phyloP scores from a whole-genome alignment of 768 basidiomycete species.

The Leccinum olivaceopallidum region DNA sequence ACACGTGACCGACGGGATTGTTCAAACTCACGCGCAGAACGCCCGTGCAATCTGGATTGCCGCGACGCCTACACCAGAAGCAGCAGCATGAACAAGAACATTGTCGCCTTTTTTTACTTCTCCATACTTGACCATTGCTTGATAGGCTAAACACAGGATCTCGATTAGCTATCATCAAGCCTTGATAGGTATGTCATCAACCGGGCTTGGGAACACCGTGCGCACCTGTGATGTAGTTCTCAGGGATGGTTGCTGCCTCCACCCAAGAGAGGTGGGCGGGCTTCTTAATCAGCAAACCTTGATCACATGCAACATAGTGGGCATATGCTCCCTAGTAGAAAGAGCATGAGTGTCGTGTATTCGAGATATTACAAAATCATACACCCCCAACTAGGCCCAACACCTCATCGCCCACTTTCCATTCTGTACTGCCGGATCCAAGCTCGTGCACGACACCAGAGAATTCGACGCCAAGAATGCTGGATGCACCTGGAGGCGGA shows the following conservation, averaged over 20 bases:
- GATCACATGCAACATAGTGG: slow-evolving; percentile 71
- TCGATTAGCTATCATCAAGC: slow-evolving; percentile 6
- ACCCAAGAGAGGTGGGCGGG: slow-evolving; percentile 74
- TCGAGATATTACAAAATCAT: slow-evolving; percentile 16
- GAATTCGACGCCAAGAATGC: slow-evolving; percentile 87
- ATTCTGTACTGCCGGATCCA: slow-evolving; percentile 50
- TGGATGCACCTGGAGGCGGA: slow-evolving; percentile 70
- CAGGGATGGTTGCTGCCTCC: slow-evolving; percentile 86
- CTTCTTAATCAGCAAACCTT: slow-evolving; percentile 72
- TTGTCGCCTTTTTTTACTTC: slow-evolving; percentile 68
- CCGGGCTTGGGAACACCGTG: slow-evolving; percentile 11
- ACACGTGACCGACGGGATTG: neutral
- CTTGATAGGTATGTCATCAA: slow-evolving; percentile 1
- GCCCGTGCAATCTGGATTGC: slow-evolving; percentile 84
- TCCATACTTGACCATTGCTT: slow-evolving; percentile 65
- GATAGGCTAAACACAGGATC: slow-evolving; percentile 45
- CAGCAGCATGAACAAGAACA: slow-evolving; percentile 88
- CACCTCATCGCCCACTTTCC: slow-evolving; percentile 69
- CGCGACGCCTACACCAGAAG: slow-evolving; percentile 87
- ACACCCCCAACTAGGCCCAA: slow-evolving; percentile 82
- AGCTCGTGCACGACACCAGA: slow-evolving; percentile 62
- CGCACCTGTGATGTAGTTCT: slow-evolving; percentile 84
- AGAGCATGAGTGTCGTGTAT: neutral
- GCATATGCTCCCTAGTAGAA: slow-evolving; percentile 80
- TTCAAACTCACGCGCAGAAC: slow-evolving; percentile 63